Base-by-base conservation (phyloP, 164 flowering plant genomes). In the Piper betle region DNA sequence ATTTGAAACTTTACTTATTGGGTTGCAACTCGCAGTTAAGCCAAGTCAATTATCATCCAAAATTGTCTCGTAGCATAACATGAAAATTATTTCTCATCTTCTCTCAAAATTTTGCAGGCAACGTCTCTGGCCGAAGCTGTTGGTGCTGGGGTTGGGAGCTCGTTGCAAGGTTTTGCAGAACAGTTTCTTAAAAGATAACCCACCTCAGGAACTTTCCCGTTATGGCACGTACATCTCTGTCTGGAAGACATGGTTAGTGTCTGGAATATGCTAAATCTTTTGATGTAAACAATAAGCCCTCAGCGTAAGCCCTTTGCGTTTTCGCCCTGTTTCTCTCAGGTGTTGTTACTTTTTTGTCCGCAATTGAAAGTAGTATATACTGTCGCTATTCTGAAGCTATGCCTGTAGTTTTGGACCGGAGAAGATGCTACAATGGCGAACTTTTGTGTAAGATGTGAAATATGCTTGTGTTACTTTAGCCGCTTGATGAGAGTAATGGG, bases 101-200 rank as follows among this genome's bases (percentile, higher is more conserved):
- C 50, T 46, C 50, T 15, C 15, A 10, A 12, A 46, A 46, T 10
- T 62, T 59, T 53, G 68, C 88, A 92, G 98, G 95, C 83, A 12
- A 73, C 72, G 55, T 79, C 86, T 73, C 73, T 92, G 67, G 93
- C 86, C 0, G 96, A 92, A 78, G 86, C 95, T 33, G 88, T 92
- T 68, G 82, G 93, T 50, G 93, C 85, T 8, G 96, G 98, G 20
- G 70, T 86, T 71, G 94, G 92, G 59, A 77, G 67, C 61, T 75
- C 96, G 54, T 41, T 92, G 63, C 82, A 83, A 65, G 91, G 91
- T 52, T 72, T 88, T 67, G 63, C 83, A 69, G 75, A 63, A 65
- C 72, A 61, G 66, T 72, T 79, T 57, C 70, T 81, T 60, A 72
- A 60, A 39, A 60, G 75, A 73, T 78, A 71, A 74, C 15, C 12